phyloP scores from a whole-genome alignment of 306 rosid genomes.

The Datisca glomerata region DNA sequence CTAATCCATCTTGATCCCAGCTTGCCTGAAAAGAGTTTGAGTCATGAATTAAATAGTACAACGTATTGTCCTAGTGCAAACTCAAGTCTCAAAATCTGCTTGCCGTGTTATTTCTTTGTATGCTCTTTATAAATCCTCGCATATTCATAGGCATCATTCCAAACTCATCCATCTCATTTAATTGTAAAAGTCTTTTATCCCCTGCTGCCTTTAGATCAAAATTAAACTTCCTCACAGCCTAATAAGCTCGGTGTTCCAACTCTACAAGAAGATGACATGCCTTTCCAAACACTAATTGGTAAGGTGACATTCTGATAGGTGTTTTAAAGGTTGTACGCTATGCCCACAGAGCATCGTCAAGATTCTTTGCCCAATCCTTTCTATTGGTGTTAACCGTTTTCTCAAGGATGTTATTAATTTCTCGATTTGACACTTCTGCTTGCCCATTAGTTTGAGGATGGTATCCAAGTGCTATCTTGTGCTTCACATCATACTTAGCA shows the following conservation, averaged over 20 bases:
- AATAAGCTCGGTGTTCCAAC: neutral
- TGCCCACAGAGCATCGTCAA: conserved; percentile 1
- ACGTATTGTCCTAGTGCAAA: neutral
- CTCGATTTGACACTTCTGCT: neutral
- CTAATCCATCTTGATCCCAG: too few species aligned
- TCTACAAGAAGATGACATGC: neutral
- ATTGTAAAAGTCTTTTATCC: neutral
- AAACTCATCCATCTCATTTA: neutral
- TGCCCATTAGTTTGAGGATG: neutral
- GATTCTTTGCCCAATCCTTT: neutral
- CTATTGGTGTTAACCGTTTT: neutral
- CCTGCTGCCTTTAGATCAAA: neutral
- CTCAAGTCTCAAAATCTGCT: too few species aligned
- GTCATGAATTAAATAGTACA: too few species aligned
- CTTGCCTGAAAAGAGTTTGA: too few species aligned
- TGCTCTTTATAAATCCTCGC: too few species aligned
- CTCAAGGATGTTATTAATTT: neutral
- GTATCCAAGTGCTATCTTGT: neutral
- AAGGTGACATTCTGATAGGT: neutral
- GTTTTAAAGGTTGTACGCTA: neutral
- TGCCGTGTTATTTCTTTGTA: too few species aligned
- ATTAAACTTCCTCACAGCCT: neutral
- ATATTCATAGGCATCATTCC: neutral
- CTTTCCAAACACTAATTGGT: neutral
- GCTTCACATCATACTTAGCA: neutral